Base-by-base conservation (phyloP, 345 rosid genomes). In the Bruguiera sexangula region DNA sequence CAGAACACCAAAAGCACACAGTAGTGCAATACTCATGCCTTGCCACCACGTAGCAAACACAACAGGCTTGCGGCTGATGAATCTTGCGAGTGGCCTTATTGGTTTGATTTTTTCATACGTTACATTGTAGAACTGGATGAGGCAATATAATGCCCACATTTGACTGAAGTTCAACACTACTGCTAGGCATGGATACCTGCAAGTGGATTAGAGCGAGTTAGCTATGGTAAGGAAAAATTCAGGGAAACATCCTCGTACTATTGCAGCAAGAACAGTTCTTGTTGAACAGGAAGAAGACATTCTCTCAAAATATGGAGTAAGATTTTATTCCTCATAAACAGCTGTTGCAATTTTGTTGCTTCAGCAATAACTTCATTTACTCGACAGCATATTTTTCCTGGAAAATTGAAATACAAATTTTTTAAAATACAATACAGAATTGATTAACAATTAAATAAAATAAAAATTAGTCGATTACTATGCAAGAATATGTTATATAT, bases 31-130 rank as follows among this genome's bases (percentile, higher is more conserved):
- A 16, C 87, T 96, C 13, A 89, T 82, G 8, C 97, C 96, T 78
- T 94, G 98, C 97, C 97, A 94, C 98, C 96, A 94, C 58, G 96
- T 91, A 30, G 96, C 96, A 62, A 94, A 91, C 30, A 89, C 96
- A 36, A 94, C 87, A 56, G 96, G 92, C 79, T 94, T 94, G 84
- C 91, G 91, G 91, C 98, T 94, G 62, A 91, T 83, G 75, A 94
- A 89, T 82, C 89, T 94, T 6, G 95, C 88, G 8, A 89, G 82
- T 1, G 96, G 97, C 82, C 79, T 89, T 75, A 91, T 91, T 6
- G 83, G 82, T 62, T 75, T 78, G 55, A 94, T 93, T n/a, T 86
- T 82, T 78, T 91, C 95, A 51, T 88, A 93, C 16, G 90, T 87
- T 10, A 76, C 90, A 51, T 87, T 84, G 69, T 89, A 94, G 89